Evolutionary conservation across 306 rosid genomes (phyloP), one percentile per base, ranked within the genome.

Genomic region (Vigna trinervia): DNA sequence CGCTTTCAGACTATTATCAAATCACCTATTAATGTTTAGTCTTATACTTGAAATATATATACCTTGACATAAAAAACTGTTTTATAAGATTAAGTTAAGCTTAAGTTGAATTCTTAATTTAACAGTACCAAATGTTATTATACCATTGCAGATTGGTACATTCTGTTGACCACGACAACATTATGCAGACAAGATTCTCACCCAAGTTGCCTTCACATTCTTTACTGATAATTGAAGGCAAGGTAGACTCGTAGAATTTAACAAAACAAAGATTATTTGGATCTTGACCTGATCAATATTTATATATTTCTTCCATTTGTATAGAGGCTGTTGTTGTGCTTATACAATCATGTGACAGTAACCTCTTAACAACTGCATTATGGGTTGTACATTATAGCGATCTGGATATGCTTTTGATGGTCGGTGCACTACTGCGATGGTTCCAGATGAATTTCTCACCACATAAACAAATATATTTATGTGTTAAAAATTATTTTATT

Each of bases 281-380:
- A 63, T 34, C 34, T 75, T 63, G 41, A 36, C 38, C 19, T 28
- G 50, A 4, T 19, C 60, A 43, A 47, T 45, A 60, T 60, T 60
- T 60, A 6, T 46, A n/a, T 30, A 39, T 39, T 30, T 30, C 65
- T 26, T 4, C 65, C 5, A 59, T 28, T 13, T 64, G 64, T 30
- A 22, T 51, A 14, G 8, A 32, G 17, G 54, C 38, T 70, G 60
- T 34, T 34, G 38, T 34, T 50, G 20, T 59, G 48, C 56, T 38
- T 3, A 59, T 61, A 30, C 34, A 60, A 48, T 41, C 60, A 70
- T 8, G 66, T 51, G 72, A 71, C 83, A 71, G 38, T n/a, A 26
- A 71, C 48, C 41, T 22, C 47, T 71, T 50, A 71, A 79, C 77
- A 50, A 70, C 56, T 60, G 71, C 51, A 71, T 71, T 79, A 51